A percentile compares a stretch with the other conserved stretches of the same genome.
Conservation (phyloP, 352 stramenopile genomes). For the Phytophthora crassamura region DNA sequence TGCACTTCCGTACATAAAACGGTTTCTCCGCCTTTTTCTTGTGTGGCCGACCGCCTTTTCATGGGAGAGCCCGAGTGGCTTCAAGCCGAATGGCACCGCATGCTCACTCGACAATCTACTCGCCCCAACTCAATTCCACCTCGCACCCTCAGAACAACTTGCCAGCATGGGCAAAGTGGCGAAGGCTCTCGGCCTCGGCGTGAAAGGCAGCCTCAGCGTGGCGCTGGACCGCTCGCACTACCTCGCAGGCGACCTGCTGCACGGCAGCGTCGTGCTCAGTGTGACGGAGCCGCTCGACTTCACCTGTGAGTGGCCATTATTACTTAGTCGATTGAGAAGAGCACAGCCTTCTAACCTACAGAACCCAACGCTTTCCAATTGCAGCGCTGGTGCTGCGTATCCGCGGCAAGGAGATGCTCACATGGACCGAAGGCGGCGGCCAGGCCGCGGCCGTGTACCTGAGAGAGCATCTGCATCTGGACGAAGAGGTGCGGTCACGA, state of each 20-base stretch:
- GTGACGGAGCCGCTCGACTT: constrained; percentile 41
- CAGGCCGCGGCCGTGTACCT: constrained; percentile 37
- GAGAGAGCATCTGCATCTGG: constrained; percentile 33
- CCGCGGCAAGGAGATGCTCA: constrained; percentile 39
- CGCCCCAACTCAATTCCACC: neutral
- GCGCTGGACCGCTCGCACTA: constrained; percentile 34
- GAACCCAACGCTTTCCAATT: constrained; percentile 3
- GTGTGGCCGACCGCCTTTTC: too few species aligned
- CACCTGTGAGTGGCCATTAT: constrained; percentile 28
- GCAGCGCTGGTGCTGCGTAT: constrained; percentile 38
- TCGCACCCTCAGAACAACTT: neutral
- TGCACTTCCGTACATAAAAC: constrained; percentile 7
- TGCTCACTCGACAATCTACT: constrained; percentile 39
- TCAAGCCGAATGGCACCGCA: constrained; percentile 1
- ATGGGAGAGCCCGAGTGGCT: too few species aligned
- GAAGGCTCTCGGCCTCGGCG: constrained; percentile 35
- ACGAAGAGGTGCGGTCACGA: constrained; percentile 31
- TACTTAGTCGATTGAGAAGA: neutral
- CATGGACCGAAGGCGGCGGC: constrained; percentile 44
- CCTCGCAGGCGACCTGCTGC: constrained; percentile 35
- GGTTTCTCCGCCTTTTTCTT: too few species aligned
- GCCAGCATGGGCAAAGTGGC: constrained; percentile 37
- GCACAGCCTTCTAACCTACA: neutral
- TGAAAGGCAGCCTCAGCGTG: constrained; percentile 40
- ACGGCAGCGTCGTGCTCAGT: constrained; percentile 35